These are phyloP conservation scores for Pleurotus tuber-regium DNA, from an alignment of 768 basidiomycete species.

Conservation along the genomic window DNA sequence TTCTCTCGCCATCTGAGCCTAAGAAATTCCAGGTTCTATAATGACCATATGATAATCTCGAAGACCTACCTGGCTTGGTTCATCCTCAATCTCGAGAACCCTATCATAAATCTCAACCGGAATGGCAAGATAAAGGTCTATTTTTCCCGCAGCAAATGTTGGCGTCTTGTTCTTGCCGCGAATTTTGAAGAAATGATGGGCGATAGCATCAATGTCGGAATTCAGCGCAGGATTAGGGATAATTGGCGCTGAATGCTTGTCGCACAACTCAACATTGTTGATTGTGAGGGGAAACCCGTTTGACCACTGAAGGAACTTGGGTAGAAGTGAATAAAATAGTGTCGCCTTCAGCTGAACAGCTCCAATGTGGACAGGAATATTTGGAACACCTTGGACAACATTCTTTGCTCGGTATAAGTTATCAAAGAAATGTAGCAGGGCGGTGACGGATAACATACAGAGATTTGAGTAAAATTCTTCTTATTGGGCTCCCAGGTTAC, in stretches of 20 bases:
- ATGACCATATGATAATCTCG: no score
- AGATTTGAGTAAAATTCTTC: background rate
- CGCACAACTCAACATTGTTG: conserved; percentile 1
- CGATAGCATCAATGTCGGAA: conserved; percentile 8
- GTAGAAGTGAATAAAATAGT: conserved; percentile 15
- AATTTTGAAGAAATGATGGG: background rate
- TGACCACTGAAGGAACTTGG: conserved; percentile 7
- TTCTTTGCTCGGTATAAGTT: conserved; percentile 12
- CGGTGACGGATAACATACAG: background rate
- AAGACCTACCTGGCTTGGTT: no score
- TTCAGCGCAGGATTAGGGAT: background rate
- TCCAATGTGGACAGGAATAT: conserved; percentile 24
- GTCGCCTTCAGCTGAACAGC: conserved; percentile 16
- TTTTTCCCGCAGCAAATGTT: background rate
- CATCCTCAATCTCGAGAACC: background rate
- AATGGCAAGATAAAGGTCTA: background rate
- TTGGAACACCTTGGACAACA: conserved; percentile 18
- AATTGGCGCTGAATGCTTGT: background rate
- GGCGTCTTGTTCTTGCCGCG: background rate
- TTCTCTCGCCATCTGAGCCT: no score
- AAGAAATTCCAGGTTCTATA: no score
- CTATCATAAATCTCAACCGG: background rate
- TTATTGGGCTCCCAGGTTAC: background rate
- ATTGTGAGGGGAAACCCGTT: background rate
- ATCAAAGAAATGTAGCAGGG: background rate